These are phyloP conservation scores for Platismatia glauca DNA, from an alignment of 495 filamentous ascomycete species.

Conservation along the genomic window DNA sequence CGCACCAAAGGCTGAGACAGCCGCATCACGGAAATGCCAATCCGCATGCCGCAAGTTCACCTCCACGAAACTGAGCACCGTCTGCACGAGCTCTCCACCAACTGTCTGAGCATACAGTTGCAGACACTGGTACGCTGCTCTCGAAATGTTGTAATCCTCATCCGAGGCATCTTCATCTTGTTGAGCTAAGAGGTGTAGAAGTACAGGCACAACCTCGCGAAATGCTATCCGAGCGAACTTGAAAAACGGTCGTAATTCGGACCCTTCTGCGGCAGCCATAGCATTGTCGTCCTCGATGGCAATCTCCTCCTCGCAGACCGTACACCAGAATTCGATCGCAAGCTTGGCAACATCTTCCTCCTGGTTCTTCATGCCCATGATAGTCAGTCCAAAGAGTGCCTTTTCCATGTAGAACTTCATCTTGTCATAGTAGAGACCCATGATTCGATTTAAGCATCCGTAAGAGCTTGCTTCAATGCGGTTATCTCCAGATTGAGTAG, in stretches of 20 bases:
- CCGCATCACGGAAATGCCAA: constrained; percentile 89
- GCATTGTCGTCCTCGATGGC: constrained; percentile 94
- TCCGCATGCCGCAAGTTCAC: constrained; percentile 78
- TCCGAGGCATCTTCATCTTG: constrained; percentile 96
- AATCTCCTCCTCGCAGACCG: constrained; percentile 96
- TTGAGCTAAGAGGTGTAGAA: constrained; percentile 80
- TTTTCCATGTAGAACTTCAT: constrained; percentile 99
- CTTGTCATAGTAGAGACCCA: constrained; percentile 96
- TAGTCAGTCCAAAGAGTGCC: constrained; percentile 95
- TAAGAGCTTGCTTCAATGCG: constrained; percentile 92
- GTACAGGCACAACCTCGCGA: constrained; percentile 83
- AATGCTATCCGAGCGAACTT: constrained; percentile 87
- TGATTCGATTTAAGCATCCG: constrained; percentile 94
- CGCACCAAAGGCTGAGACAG: constrained; percentile 94
- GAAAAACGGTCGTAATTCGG: constrained; percentile 78
- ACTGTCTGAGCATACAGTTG: constrained; percentile 93
- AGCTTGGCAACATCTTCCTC: constrained; percentile 98
- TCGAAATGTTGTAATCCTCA: constrained; percentile 93
- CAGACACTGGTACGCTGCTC: constrained; percentile 92
- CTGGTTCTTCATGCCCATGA: constrained; percentile 94
- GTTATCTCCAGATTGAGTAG: constrained; percentile 75
- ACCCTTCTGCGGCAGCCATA: constrained; percentile 63
- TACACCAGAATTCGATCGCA: constrained; percentile 99
- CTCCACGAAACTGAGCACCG: constrained; percentile 85
- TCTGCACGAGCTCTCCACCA: constrained; percentile 64